Evolutionary conservation across 1,284 basidiomycete genomes (phyloP), one percentile per base, ranked within the genome.

Genomic region (Apiotrichum laibachii): DNA sequence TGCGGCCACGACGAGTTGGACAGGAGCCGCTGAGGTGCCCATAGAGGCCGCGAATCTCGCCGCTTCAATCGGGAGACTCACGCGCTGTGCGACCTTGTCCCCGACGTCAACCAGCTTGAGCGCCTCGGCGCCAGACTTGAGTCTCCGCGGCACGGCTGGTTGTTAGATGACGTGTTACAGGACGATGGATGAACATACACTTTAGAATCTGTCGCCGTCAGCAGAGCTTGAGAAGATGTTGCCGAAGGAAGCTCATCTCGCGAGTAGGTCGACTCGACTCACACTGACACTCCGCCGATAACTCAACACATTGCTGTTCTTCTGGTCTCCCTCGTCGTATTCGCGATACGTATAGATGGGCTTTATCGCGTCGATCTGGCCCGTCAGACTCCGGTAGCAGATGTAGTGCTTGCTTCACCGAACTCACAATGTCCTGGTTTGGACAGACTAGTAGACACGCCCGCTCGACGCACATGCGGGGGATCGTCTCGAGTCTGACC

Each of bases 361-460:
- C 56, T 72, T 73, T 62, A 79, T 77, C 1, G 76, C 77, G 56
- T 77, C 65, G 51, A 78, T 72, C 76, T 78, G 35, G 8, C 6
- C 1, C 13, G 42, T 6, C 13, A 37, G 39, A 40, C 19, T 21
- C 34, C 31, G 47, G 21, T 34, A 15, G n/a, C 37, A 19, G 19
- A 18, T 22, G 8, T n/a, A 2, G 47, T 16, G 18, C 26, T 11
- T 18, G 10, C 12, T 40, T 15, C 39, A 42, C 40, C 21, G 26
- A 5, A 70, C 75, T 60, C 53, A 75, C 77, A 8, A 79, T 74
- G 61, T 79, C 76, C 57, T 79, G 76, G 61, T 79, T 79, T 18
- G 69, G 53, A 51, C 77, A 77, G 1, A 61, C 54, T 2, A 79
- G 60, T 0, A 76, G 77, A 57, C 70, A 69, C 11, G 71, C 65